Base-by-base conservation (phyloP, 306 rosid species). In the Dalbergia cochinchinensis region DNA sequence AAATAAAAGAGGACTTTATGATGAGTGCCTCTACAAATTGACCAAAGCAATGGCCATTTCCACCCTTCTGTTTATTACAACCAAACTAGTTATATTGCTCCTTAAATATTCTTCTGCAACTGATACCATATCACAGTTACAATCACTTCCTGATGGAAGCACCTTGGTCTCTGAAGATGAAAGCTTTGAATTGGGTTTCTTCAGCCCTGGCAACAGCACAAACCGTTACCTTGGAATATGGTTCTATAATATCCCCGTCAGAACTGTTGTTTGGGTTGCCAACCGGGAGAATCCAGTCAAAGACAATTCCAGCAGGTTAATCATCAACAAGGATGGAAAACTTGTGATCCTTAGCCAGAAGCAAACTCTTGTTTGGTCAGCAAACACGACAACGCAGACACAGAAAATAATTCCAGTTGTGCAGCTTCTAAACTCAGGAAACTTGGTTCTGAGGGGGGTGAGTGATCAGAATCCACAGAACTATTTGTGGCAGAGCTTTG, bases 181-280 rank as follows among this genome's bases (percentile, higher is more conserved):
- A 19, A 59, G n/a, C 57, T 91, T 87, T 72, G 84, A 87, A 68
- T 33, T 88, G 77, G 90, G 94, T 64, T 91, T 90, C 88, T 83
- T 88, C 87, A 82, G 80, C 76, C 84, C 89, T 15, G 87, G 89
- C 26, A 74, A 22, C 42, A 79, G 37, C 1, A 4, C 73, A 14
- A 84, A 67, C 2, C 79, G 79, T 6, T 86, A 86, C 61, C 4
- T 86, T 9, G 93, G 93, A 61, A 88, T 91, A 5, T 86, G 93
- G 90, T 88, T 73, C 80, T 66, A 68, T 15, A 81, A 16, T 4
- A 78, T 86, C 62, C 54, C 82, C 3, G 42, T 34, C 7, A 53
- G 2, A 57, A 80, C 84, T 4, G 67, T 82, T 26, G 90, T 87
- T 45, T 88, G 88, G 91, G 89, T 89, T 20, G 91, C 93, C 3